Conservation (phyloP, 1,284 basidiomycete species). For the Leccinum subatratum region DNA sequence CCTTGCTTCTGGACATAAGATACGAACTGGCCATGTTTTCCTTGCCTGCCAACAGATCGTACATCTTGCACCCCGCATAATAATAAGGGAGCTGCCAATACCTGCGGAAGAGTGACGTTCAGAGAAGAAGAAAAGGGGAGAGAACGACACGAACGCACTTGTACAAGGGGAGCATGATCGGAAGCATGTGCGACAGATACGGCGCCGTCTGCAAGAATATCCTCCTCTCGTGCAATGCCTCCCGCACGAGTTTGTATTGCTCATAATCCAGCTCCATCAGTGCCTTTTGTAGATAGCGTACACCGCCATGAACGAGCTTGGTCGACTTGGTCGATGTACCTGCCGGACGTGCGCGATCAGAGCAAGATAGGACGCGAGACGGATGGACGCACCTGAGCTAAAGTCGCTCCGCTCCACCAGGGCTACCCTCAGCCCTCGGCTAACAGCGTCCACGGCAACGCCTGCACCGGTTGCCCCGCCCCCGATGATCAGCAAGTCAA, state of each 20-base stretch:
- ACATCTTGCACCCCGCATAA: conserved; percentile 93
- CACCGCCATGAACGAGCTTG: conserved; percentile 96
- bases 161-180: conserved; percentile 92
- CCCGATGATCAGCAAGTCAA: conserved; percentile 83
- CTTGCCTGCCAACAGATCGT: conserved; percentile 91
- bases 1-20: conserved; percentile 89
- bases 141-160: conserved; percentile 43
- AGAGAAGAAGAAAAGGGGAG: not conserved
- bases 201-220: conserved; percentile 96
- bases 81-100: conserved; percentile 99
- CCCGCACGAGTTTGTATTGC: conserved; percentile 93
- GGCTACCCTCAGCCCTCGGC: conserved; percentile 86
- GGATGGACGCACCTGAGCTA: conserved; percentile 59
- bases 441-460: conserved; percentile 90
- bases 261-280: conserved; percentile 95
- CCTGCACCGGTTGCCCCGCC: conserved; percentile 96
- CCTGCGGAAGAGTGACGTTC: conserved; percentile 36
- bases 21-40: conserved; percentile 98
- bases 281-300: conserved; percentile 95
- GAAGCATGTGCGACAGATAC: conserved; percentile 87
- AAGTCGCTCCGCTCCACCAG: conserved; percentile 95
- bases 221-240: conserved; percentile 88
- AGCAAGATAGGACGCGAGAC: not conserved
- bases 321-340: conserved; percentile 97
- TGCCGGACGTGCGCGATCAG: conserved; percentile 55